A percentile compares a stretch with the other conserved stretches of the same genome.
Conservation (phyloP, 2,329 filamentous ascomycete species). For the Apiospora pterosperma region DNA sequence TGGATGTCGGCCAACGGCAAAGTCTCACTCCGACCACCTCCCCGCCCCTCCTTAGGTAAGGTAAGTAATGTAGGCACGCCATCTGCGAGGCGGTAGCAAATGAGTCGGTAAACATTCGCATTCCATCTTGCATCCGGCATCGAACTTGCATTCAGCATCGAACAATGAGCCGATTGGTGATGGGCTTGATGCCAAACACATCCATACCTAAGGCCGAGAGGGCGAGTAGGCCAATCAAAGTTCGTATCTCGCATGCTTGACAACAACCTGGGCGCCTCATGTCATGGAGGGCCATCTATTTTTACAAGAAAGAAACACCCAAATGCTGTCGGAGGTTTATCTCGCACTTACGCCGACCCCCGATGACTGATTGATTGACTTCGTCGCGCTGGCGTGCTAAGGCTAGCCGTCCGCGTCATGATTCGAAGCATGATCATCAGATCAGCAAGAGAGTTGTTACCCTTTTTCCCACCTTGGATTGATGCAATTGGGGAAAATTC, state of each 20-base stretch:
- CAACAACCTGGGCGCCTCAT: neutral
- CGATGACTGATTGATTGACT: conserved; percentile 1
- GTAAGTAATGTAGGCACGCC: neutral
- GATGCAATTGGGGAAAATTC: neutral
- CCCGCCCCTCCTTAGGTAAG: neutral
- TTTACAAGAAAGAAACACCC: neutral
- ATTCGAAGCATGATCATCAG: neutral
- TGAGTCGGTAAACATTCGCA: neutral
- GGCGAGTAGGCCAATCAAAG: neutral
- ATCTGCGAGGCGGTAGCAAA: neutral
- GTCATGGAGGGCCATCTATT: neutral
- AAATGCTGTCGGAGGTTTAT: neutral
- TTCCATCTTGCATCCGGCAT: neutral
- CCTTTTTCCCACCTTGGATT: neutral
- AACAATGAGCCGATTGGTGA: neutral
- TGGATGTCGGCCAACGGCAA: neutral
- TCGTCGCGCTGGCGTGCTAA: neutral
- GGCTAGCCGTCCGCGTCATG: neutral
- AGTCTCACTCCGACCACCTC: neutral
- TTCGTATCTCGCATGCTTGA: neutral
- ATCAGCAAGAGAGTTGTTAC: neutral
- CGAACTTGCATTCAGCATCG: too few relatives aligned
- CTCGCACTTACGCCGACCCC: neutral
- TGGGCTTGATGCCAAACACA: neutral
- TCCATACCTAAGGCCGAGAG: neutral